phyloP scores from a whole-genome alignment of 1,284 basidiomycete genomes.

The Apiotrichum laibachii region DNA sequence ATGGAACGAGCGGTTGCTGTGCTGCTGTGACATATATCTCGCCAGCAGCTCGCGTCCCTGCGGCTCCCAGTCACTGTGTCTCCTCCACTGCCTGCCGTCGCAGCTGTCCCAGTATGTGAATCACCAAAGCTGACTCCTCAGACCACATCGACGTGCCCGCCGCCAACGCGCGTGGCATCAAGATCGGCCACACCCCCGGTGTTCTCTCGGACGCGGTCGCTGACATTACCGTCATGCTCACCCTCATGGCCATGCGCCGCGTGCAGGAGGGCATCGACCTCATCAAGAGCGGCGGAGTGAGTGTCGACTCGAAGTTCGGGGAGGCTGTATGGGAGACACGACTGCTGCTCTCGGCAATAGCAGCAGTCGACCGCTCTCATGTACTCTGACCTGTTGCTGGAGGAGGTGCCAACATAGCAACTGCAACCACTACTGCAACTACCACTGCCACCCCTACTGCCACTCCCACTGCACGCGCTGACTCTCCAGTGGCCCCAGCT shows the following conservation, averaged over 20 bases:
- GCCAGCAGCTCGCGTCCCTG: too few relatives aligned
- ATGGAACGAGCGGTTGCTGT: too few relatives aligned
- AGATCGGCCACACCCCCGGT: constrained; percentile 85
- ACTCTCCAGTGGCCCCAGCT: constrained; percentile 59
- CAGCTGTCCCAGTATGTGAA: too few relatives aligned
- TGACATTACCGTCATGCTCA: constrained; percentile 80
- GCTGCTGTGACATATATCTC: too few relatives aligned
- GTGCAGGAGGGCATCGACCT: constrained; percentile 63
- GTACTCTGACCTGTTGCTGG: too few relatives aligned
- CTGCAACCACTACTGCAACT: background rate
- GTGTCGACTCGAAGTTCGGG: constrained; percentile 21
- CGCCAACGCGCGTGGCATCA: constrained; percentile 65
- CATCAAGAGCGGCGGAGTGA: constrained; percentile 66
- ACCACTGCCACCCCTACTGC: background rate
- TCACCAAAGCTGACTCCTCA: background rate
- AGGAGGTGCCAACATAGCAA: too few relatives aligned
- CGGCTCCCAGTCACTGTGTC: too few relatives aligned
- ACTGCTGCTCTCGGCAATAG: background rate
- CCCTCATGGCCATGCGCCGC: constrained; percentile 83
- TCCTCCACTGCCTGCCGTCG: background rate
- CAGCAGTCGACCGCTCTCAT: too few relatives aligned
- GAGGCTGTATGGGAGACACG: background rate
- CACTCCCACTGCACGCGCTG: background rate
- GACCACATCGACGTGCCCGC: constrained; percentile 76
- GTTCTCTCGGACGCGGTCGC: constrained; percentile 88